Percentiles rank a stretch among this genome's conserved stretches.
phyloP scores from a whole-genome alignment of 2,329 filamentous ascomycete species.

The Bipolaris oryzae region DNA sequence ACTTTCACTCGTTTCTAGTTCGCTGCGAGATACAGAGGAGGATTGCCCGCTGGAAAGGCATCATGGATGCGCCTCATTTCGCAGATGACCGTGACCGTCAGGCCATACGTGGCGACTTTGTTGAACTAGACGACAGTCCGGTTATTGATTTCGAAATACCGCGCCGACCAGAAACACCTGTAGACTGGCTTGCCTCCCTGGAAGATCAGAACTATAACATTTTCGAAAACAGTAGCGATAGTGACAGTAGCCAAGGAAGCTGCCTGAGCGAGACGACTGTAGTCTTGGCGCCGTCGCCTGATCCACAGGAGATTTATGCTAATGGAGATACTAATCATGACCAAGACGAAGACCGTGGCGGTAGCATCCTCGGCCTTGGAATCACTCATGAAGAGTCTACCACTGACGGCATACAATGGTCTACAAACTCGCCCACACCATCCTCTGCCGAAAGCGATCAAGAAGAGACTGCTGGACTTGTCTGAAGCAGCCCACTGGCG shows the following conservation, averaged over 20 bases:
- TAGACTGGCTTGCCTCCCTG: neutral
- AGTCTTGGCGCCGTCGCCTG: neutral
- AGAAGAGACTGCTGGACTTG: neutral
- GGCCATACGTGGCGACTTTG: neutral
- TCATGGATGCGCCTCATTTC: neutral
- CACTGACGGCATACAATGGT: neutral
- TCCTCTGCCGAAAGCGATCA: neutral
- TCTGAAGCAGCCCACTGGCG: neutral
- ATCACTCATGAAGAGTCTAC: neutral
- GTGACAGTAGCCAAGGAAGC: neutral
- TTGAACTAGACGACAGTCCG: neutral
- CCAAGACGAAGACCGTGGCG: neutral
- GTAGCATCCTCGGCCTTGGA: no score
- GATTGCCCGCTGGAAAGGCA: slow-evolving; percentile 9
- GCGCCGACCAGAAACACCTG: neutral
- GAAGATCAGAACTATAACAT: neutral
- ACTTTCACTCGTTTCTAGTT: slow-evolving; percentile 13
- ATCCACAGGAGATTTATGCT: neutral
- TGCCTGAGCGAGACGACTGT: neutral
- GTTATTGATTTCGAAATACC: slow-evolving; percentile 1
- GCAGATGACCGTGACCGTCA: neutral
- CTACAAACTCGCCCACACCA: neutral
- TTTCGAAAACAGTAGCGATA: neutral
- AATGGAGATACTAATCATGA: neutral
- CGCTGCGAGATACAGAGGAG: slow-evolving; percentile 9